Evolutionary conservation across 2,329 filamentous ascomycete species (phyloP), one percentile per base, ranked within the genome.

Genomic region (Massarina eburnea): DNA sequence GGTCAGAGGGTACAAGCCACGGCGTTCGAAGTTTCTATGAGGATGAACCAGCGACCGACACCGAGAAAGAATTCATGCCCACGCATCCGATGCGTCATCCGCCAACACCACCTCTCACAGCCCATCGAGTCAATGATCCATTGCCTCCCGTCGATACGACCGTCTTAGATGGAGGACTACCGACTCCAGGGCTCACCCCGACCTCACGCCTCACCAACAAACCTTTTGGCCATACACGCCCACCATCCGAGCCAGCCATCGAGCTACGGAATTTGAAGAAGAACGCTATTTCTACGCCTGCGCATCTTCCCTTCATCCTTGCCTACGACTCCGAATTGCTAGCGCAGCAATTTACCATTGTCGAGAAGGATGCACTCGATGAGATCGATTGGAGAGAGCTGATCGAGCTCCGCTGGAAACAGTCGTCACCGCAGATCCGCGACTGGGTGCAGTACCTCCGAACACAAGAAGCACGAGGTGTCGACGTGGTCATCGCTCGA

Each of bases 341-440:
- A 20, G 89, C 89, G 2, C 86, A 91, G 66, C 89, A 94, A 58
- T 89, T 94, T 56, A 92, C 88, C 0, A 78, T 94, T 26, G 89
- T 94, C 37, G 89, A 94, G 62, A 91, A 92, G 66, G 89, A 92
- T 63, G 89, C 88, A 1, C 75, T 94, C 18, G 88, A 90, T 56
- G 89, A 92, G 67, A 88, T 94, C 51, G 88, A 92, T 70, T 94
- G 89, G 89, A 90, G 88, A 64, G 89, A 94, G 57, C 76, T 94
- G 10, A 88, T 92, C 43, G 87, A 91, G 43, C 85, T 94, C 78
- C 82, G 82, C 40, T 92, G 89, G 88, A 89, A 88, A 64, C 83
- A 90, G 57, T 78, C 81, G 14, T 80, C 80, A 38, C 83, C 79
- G 39, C 76, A 85, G 49, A 81, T 83, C 27, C 81, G 84, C 42